Evolutionary conservation across 305 asterid genomes (phyloP), one percentile per base, ranked within the genome.

Genomic region (Vinca major): DNA sequence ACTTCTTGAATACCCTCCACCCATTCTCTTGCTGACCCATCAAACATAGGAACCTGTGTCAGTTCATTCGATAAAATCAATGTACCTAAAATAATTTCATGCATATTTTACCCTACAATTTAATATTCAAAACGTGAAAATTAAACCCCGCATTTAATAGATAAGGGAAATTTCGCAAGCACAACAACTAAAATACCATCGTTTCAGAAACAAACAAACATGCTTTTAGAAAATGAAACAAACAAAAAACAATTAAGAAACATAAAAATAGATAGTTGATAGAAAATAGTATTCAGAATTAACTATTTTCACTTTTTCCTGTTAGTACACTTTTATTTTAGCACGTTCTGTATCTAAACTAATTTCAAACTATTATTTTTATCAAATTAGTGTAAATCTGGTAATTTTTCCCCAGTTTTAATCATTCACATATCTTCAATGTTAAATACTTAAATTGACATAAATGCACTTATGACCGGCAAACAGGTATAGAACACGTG

Each of bases 11-110:
- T 83, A 45, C 92, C 96, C 56, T 83, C 88, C 63, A 87, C 86
- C 99, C 99, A 93, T 76, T 86, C 96, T 76, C 84, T 88, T 58
- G 95, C 90, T 53, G 99, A 93, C 65, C 99, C 99, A 78, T 93
- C 97, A 73, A 90, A 86, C 68, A 93, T 88, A 77, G 99, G 99
- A 76, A 93, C 91, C 97, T 91, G 90, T 44, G 67, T 65, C 63
- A 49, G 74, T 66, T 74, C 55, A 69, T 67, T 48, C 56, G 62
- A 62, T 62, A 53, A 65, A 66, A 55, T 49, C 53, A 37, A 61
- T 13, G 19, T 7, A n/a, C 14, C 14, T 17, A 7, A 50, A 3
- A 26, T 0, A 61, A 37, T 61, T 39, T 44, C 26, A 39, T 14
- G 65, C 48, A 61, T 61, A 39, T 8, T 37, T 19, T 39, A 0